phyloP scores from a whole-genome alignment of 371 early-diverging fungal species.

The Vairimorpha necatrix region DNA sequence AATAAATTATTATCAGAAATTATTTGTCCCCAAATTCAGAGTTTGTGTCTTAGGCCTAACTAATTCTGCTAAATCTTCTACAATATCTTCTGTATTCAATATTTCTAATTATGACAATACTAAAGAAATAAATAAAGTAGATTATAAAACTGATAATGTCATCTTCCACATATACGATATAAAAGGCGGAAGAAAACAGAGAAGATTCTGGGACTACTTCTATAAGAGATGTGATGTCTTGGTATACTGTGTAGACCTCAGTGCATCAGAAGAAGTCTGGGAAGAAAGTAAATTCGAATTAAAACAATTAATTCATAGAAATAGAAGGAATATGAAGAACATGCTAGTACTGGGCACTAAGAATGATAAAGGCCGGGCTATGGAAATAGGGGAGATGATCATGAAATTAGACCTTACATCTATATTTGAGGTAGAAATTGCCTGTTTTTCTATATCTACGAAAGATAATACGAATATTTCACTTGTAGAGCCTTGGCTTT shows the following conservation, averaged over 20 bases:
- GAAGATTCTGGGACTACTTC: conserved; percentile 42
- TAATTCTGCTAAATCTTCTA: conserved; percentile 53
- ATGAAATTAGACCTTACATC: conserved; percentile 73
- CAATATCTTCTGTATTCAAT: conserved; percentile 36
- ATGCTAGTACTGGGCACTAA: conserved; percentile 90
- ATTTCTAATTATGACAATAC: conserved; percentile 10
- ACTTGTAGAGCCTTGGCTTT: conserved; percentile 87
- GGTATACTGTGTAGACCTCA: conserved; percentile 49
- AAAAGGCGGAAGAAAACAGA: conserved; percentile 36
- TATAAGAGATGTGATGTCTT: conserved; percentile 55
- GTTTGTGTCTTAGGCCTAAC: conserved; percentile 47
- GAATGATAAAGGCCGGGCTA: conserved; percentile 83
- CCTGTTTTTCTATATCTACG: conserved; percentile 95
- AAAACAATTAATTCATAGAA: conserved; percentile 48
- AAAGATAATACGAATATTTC: conserved; percentile 92
- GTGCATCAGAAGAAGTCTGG: conserved; percentile 10
- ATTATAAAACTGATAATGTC: conserved; percentile 36
- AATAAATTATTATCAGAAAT: conserved; percentile 3
- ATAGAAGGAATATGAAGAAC: conserved; percentile 42
- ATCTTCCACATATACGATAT: conserved; percentile 54
- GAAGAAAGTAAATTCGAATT: conserved; percentile 44
- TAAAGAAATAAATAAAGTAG: not conserved
- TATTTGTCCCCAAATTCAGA: conserved; percentile 52
- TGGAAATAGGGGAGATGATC: conserved; percentile 80
- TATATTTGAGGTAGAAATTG: conserved; percentile 84